Evolutionary conservation across 768 basidiomycete species (phyloP).

Genomic region (Boletus barrowsii): DNA sequence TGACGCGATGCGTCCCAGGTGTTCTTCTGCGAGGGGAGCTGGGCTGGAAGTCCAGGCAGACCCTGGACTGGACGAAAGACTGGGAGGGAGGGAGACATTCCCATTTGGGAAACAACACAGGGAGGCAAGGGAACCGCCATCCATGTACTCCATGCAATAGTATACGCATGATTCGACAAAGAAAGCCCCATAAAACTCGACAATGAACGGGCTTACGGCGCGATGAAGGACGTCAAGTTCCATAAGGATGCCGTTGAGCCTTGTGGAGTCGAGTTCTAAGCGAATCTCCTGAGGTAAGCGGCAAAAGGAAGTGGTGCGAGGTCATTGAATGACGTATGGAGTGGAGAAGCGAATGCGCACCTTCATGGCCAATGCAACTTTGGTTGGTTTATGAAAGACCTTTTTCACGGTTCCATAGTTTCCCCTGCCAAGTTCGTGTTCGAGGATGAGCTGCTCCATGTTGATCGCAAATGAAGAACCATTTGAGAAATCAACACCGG

Average conservation of each 20-base stretch:
- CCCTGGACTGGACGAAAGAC: constrained; percentile 30
- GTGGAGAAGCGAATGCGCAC: constrained; percentile 39
- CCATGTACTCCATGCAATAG: constrained; percentile 99
- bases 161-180: constrained; percentile 99
- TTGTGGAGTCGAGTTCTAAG: constrained; percentile 89
- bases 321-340: constrained; percentile 10
- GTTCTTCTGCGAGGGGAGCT: constrained; percentile 61
- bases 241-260: constrained; percentile 96
- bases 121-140: constrained; percentile 92
- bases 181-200: constrained; percentile 99
- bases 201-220: constrained; percentile 85
- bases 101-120: constrained; percentile 48
- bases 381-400: constrained; percentile 90
- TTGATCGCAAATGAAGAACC: constrained; percentile 91
- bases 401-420: constrained; percentile 98
- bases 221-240: constrained; percentile 98
- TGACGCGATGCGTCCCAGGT: constrained; percentile 76
- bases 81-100: constrained; percentile 34
- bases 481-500: constrained; percentile 86
- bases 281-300: constrained; percentile 79
- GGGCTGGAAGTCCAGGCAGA: constrained; percentile 35
- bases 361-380: constrained; percentile 99
- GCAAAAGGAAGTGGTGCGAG: not conserved
- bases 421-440: constrained; percentile 92
- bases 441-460: constrained; percentile 87